Evolutionary conservation across 2,329 filamentous ascomycete species (phyloP).

Genomic region (Hymenoscyphus repandus): DNA sequence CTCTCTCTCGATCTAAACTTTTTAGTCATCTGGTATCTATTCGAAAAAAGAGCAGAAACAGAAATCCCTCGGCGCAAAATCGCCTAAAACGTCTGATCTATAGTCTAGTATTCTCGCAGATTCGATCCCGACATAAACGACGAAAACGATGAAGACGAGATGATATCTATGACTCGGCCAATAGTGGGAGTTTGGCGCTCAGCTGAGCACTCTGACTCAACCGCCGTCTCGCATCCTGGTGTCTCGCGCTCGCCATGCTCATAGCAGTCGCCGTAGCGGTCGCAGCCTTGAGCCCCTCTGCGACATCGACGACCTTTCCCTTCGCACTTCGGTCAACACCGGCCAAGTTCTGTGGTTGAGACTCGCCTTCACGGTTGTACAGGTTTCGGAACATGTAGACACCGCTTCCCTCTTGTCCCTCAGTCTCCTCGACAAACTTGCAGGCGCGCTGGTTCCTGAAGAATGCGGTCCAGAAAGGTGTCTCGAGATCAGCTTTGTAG

Average conservation of each 20-base stretch:
- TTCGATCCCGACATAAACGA: neutral
- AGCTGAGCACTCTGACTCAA: conserved; percentile 27
- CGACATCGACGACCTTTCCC: conserved; percentile 1
- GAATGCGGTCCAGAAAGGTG: conserved; percentile 32
- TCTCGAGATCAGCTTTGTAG: conserved; percentile 42
- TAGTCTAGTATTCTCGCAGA: neutral
- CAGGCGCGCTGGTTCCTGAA: conserved; percentile 31
- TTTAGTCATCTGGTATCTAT: too few relatives aligned
- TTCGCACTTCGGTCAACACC: conserved; percentile 6
- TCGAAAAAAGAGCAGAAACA: too few relatives aligned
- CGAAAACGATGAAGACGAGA: conserved; percentile 30
- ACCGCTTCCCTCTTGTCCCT: conserved; percentile 29
- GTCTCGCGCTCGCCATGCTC: conserved; percentile 24
- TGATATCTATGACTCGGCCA: conserved; percentile 19
- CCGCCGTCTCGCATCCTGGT: conserved; percentile 25
- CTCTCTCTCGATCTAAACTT: too few relatives aligned
- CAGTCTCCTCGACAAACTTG: conserved; percentile 33
- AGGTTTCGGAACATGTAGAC: conserved; percentile 32
- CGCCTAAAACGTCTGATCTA: neutral
- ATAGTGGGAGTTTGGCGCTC: conserved; percentile 24
- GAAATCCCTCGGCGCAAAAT: neutral
- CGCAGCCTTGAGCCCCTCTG: conserved; percentile 9
- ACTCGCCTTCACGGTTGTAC: conserved; percentile 24
- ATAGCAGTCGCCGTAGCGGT: conserved; percentile 19
- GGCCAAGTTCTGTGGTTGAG: conserved; percentile 18